Evolutionary conservation across 2,329 filamentous ascomycete species (phyloP).

Genomic region (Simplicillium sp.): DNA sequence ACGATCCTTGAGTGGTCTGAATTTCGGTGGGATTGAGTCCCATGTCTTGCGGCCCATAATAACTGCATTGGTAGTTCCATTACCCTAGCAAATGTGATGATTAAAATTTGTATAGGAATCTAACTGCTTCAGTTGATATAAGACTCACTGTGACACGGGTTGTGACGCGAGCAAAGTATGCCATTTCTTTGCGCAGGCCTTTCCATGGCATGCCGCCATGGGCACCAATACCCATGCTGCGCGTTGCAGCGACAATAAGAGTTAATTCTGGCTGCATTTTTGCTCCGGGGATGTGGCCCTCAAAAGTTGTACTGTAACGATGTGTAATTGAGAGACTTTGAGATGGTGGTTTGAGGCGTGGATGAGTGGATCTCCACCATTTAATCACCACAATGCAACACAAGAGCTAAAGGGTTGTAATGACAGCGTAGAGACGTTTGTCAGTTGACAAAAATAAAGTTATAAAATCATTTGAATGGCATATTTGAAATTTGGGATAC

Average conservation of each 20-base stretch:
- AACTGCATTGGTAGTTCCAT: slow-evolving; percentile 54
- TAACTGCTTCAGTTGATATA: no score
- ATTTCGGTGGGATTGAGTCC: slow-evolving; percentile 73
- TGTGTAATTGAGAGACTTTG: no score
- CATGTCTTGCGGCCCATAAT: slow-evolving; percentile 98
- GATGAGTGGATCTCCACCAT: slow-evolving; percentile 1
- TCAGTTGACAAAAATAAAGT: no score
- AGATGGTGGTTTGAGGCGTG: background rate
- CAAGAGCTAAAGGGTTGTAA: no score
- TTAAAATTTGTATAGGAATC: no score
- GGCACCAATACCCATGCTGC: slow-evolving; percentile 78
- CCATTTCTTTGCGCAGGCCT: slow-evolving; percentile 82
- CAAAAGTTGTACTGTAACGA: background rate
- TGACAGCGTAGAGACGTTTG: no score
- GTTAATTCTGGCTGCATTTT: slow-evolving; percentile 53
- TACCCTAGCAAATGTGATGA: no score
- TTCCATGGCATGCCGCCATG: slow-evolving; percentile 80
- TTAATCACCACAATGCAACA: no score
- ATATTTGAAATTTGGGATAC: no score
- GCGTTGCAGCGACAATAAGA: slow-evolving; percentile 91
- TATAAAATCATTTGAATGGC: no score
- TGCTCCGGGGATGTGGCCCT: background rate
- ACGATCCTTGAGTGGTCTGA: slow-evolving; percentile 70
- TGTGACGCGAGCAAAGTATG: slow-evolving; percentile 87
- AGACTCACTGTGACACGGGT: slow-evolving; percentile 42